Conservation (phyloP, 2,329 filamentous ascomycete species). For the Cercospora zeina region DNA sequence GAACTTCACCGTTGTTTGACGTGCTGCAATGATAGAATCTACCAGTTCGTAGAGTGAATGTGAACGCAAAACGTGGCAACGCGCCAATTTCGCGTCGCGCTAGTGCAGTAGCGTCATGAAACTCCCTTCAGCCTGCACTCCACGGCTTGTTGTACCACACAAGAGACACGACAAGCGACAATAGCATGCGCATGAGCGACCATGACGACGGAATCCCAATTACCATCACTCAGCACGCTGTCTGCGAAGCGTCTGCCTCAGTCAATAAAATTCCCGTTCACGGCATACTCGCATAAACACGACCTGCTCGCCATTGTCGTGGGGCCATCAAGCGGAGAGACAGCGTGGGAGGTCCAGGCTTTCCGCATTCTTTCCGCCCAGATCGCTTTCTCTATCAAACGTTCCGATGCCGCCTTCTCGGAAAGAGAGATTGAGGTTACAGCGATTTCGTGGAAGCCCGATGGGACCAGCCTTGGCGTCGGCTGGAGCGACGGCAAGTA, state of each 20-base stretch:
- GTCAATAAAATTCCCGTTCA: slow-evolving; percentile 57
- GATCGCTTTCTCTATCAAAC: slow-evolving; percentile 58
- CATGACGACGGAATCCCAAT: neutral
- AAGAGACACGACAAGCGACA: neutral
- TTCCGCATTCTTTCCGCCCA: slow-evolving; percentile 80
- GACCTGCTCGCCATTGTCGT: slow-evolving; percentile 73
- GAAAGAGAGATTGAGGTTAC: slow-evolving; percentile 36
- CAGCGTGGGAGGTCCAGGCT: slow-evolving; percentile 68
- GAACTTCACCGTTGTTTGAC: slow-evolving; percentile 72
- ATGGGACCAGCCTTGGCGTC: slow-evolving; percentile 63
- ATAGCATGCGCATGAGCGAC: neutral
- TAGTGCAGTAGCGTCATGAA: slow-evolving; percentile 6
- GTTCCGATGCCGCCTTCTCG: slow-evolving; percentile 34
- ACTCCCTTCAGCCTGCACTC: neutral
- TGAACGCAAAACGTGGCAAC: neutral
- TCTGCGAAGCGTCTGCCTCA: slow-evolving; percentile 61
- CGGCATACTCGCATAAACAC: slow-evolving; percentile 79
- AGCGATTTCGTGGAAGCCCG: slow-evolving; percentile 50
- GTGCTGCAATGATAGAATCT: neutral
- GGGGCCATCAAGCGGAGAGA: neutral
- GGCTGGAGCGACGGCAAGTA: slow-evolving; percentile 76
- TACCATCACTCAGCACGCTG: slow-evolving; percentile 18
- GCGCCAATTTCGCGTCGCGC: slow-evolving; percentile 15
- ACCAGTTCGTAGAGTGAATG: slow-evolving; percentile 1
- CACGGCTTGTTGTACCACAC: neutral